phyloP scores from a whole-genome alignment of 345 rosid genomes.

The Excoecaria cochinchinensis region DNA sequence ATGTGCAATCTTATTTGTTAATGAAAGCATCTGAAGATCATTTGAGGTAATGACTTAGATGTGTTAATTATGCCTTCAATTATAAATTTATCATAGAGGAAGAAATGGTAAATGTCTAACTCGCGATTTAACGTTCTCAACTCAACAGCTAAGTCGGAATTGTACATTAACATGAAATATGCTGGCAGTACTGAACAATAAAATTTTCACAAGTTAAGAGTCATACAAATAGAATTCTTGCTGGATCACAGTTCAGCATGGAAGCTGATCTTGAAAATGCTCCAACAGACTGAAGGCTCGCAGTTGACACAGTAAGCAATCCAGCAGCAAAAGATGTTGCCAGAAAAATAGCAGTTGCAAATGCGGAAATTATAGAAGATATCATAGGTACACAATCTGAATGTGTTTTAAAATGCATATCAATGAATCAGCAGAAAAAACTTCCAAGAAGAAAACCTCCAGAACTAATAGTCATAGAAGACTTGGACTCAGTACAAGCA shows the following conservation, averaged over 20 bases:
- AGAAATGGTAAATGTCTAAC: too few relatives aligned
- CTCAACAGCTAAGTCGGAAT: not conserved
- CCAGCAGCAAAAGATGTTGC: conserved; percentile 60
- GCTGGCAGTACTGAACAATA: not conserved
- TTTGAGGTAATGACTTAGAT: too few relatives aligned
- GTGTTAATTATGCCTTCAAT: too few relatives aligned
- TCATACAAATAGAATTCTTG: conserved; percentile 79
- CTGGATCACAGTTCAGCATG: conserved; percentile 57
- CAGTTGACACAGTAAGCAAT: conserved; percentile 72
- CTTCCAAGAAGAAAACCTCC: not conserved
- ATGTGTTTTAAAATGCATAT: conserved; percentile 17
- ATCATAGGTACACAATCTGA: conserved; percentile 70
- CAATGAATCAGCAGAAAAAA: conserved; percentile 11
- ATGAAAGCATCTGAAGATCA: too few relatives aligned
- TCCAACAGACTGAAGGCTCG: conserved; percentile 68
- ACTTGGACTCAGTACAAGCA: not conserved
- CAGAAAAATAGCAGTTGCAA: conserved; percentile 53
- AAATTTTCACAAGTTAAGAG: conserved; percentile 16
- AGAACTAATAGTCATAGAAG: not conserved
- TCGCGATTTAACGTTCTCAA: not conserved
- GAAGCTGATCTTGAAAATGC: conserved; percentile 64
- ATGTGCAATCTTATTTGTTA: too few relatives aligned
- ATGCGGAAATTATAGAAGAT: conserved; percentile 45
- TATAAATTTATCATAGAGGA: too few relatives aligned
- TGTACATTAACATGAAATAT: conserved; percentile 1